Evolutionary conservation across 1,284 basidiomycete species (phyloP).

Genomic region (Tylopilus orsonianus): DNA sequence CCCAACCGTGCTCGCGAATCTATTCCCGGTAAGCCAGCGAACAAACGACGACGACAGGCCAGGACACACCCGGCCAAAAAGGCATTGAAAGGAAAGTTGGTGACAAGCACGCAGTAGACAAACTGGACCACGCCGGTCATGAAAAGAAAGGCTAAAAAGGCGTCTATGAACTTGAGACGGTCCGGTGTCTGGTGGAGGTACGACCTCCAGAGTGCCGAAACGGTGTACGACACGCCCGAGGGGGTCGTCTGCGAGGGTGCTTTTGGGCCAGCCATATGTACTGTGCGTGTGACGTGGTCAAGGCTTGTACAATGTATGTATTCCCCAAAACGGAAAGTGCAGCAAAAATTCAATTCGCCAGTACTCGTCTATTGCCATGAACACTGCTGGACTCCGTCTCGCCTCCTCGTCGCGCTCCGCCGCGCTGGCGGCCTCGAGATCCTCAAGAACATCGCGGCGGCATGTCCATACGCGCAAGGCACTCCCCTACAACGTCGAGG

Average conservation of each 20-base stretch:
- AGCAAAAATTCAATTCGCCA: constrained; percentile 6
- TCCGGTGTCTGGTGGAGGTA: constrained; percentile 79
- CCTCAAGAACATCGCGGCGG: constrained; percentile 30
- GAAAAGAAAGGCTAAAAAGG: constrained; percentile 91
- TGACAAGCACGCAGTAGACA: constrained; percentile 86
- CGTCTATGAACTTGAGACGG: constrained; percentile 91
- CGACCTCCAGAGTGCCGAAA: constrained; percentile 70
- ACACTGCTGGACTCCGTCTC: constrained; percentile 25
- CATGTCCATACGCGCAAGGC: constrained; percentile 54
- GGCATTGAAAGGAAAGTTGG: constrained; percentile 96
- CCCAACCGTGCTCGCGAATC: constrained; percentile 91
- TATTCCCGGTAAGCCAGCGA: constrained; percentile 34
- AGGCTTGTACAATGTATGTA: not conserved
- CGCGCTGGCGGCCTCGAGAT: constrained; percentile 18
- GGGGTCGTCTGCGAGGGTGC: constrained; percentile 32
- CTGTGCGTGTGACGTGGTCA: constrained; percentile 22
- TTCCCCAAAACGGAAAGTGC: constrained; percentile 19
- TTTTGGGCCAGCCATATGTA: constrained; percentile 37
- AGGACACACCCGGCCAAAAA: constrained; percentile 87
- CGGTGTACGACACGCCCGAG: constrained; percentile 38
- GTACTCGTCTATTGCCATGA: constrained; percentile 23
- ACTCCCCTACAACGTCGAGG: constrained; percentile 64
- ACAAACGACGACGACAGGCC: not conserved
- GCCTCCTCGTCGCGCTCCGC: constrained; percentile 23
- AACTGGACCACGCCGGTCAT: constrained; percentile 91